Base-by-base conservation (phyloP, 1,139 yeast genomes). In the Geotrichum aggregatum region DNA sequence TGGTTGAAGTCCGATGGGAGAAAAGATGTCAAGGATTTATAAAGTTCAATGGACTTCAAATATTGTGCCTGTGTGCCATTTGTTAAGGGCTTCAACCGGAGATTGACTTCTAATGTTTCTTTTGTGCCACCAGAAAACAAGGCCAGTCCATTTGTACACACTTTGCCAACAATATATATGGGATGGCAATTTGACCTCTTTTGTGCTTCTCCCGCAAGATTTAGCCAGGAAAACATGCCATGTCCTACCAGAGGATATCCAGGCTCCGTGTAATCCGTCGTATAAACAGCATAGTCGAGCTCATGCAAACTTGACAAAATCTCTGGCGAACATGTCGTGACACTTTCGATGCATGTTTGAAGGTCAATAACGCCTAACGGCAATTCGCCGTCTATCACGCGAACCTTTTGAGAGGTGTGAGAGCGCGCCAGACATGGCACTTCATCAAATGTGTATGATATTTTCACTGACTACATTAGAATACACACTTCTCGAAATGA, bases 231-330 rank as follows among this genome's bases (percentile, higher is more conserved):
- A 26, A 53, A 43, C 56, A 66, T 59, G n/a, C 76, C 76, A 55
- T 72, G 75, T 16, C 74, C 73, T 40, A 71, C 72, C 38, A 67
- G 57, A 6, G 76, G 75, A 44, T 58, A 56, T 50, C 63, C 72
- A 5, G 64, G 64, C 56, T 72, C 76, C 11, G 71, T 63, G 56
- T 62, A 66, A 58, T 72, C 76, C n/a, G 61, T 64, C 1, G 74
- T 64, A 54, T 72, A 72, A 3, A 72, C 74, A 16, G 71, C 69
- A 56, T 65, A 72, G 50, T 72, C 76, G 16, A 57, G 49, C 11
- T 55, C 49, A 30, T 60, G 56, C 13, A 64, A 58, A 26, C 61
- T 59, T 2, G 68, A 61, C 13, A 66, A 53, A 14, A 72, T 62
- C 49, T 71, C 76, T 2, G 75, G 74, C 18, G 72, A 67, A 16